Percentiles rank a stretch among this genome's conserved stretches.
These are phyloP conservation scores for Phytophthora kernoviae DNA, from an alignment of 352 stramenopile species.

Conservation along the genomic window DNA sequence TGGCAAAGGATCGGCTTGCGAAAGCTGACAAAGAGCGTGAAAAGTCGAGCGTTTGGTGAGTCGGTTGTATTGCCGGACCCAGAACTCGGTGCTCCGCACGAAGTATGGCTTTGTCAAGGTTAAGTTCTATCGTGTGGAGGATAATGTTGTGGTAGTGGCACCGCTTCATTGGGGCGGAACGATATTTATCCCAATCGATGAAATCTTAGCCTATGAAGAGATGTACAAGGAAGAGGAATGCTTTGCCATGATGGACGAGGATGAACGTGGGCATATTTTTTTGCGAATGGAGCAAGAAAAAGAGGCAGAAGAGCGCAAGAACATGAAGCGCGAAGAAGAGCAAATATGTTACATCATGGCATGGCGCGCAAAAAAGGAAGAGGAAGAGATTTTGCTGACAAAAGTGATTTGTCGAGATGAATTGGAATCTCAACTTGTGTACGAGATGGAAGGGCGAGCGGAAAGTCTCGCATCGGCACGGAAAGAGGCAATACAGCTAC, in stretches of 20 bases:
- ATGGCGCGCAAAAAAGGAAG: conserved; percentile 50
- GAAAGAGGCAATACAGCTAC: conserved; percentile 42
- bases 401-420: conserved; percentile 44
- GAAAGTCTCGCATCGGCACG: conserved; percentile 21
- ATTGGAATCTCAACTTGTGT: conserved; percentile 50
- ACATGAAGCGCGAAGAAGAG: conserved; percentile 57
- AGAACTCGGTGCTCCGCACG: conserved; percentile 45
- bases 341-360: conserved; percentile 33
- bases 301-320: conserved; percentile 28
- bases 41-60: conserved; percentile 35
- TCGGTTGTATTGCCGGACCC: conserved; percentile 45
- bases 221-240: conserved; percentile 51
- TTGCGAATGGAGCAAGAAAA: conserved; percentile 16
- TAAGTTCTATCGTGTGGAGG: conserved; percentile 54
- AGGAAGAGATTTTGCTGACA: conserved; percentile 37
- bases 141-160: conserved; percentile 53
- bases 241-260: conserved; percentile 54
- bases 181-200: conserved; percentile 47
- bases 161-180: conserved; percentile 55
- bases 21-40: conserved; percentile 18
- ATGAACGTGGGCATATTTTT: conserved; percentile 29
- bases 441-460: conserved; percentile 44
- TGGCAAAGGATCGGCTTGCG: conserved; percentile 21
- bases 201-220: conserved; percentile 53
- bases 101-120: conserved; percentile 55